Conservation (phyloP, 176 grass and related monocot genomes). For the Neostapfia colusana region DNA sequence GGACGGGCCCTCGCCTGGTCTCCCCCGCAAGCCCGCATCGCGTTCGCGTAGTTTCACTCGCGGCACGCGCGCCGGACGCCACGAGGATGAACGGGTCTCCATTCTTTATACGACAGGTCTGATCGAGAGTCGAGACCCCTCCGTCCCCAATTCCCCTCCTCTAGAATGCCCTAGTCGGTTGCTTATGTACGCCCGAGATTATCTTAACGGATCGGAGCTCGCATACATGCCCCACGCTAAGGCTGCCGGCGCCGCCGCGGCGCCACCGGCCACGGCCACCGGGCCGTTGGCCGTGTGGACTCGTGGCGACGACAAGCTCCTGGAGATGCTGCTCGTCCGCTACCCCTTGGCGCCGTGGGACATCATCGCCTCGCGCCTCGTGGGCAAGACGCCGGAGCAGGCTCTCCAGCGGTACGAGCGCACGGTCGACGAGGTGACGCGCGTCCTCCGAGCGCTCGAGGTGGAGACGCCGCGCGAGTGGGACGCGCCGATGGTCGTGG, state of each 20-base stretch:
- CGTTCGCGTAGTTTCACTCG: too few relatives aligned
- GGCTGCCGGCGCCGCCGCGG: too few relatives aligned
- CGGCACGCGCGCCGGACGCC: too few relatives aligned
- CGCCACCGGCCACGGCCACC: too few relatives aligned
- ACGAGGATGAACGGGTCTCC: not conserved
- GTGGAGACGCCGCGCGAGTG: slow-evolving; percentile 32
- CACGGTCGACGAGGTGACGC: not conserved
- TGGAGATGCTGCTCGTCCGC: slow-evolving; percentile 26
- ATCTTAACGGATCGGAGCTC: not conserved
- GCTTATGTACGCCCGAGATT: not conserved
- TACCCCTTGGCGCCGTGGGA: not conserved
- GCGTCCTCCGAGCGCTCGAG: not conserved
- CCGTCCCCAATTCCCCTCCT: too few relatives aligned
- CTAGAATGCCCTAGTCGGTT: too few relatives aligned
- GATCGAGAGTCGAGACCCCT: too few relatives aligned
- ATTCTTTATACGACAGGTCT: not conserved
- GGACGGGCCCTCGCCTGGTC: too few relatives aligned
- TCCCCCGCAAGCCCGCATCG: too few relatives aligned
- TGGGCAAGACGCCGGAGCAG: not conserved
- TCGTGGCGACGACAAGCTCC: slow-evolving; percentile 37
- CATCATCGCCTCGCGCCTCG: not conserved
- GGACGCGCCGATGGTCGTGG: not conserved
- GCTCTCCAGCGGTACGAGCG: not conserved
- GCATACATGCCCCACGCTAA: not conserved
- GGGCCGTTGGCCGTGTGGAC: slow-evolving; percentile 15